These are phyloP conservation scores for Dipodascus geniculatus DNA, from an alignment of 805 yeast genomes.

Conservation along the genomic window DNA sequence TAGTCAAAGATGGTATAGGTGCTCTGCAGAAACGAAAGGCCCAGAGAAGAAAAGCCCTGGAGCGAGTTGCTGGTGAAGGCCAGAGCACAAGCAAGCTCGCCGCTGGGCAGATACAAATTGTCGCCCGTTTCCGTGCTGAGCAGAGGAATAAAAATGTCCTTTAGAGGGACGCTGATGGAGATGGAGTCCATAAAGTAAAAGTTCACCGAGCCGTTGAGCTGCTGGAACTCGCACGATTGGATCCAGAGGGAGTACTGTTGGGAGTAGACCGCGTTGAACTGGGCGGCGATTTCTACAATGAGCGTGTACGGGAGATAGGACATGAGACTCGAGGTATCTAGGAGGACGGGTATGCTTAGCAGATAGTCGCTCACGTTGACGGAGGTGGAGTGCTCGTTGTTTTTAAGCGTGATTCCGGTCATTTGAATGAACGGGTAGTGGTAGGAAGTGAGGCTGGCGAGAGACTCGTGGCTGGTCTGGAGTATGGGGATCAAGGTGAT, in stretches of 20 bases:
- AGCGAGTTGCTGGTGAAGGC: constrained; percentile 10
- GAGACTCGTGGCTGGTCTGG: neutral
- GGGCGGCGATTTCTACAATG: constrained; percentile 16
- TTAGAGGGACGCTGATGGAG: constrained; percentile 13
- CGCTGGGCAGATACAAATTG: constrained; percentile 7
- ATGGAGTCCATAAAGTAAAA: constrained; percentile 11
- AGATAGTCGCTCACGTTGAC: neutral
- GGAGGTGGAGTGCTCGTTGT: constrained; percentile 8
- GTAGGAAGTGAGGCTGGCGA: neutral
- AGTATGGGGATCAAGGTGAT: neutral
- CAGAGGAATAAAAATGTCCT: constrained; percentile 10
- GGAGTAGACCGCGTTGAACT: constrained; percentile 15
- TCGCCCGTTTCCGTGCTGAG: constrained; percentile 8
- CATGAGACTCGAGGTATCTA: constrained; percentile 13
- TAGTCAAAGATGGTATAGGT: constrained; percentile 16
- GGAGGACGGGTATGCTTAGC: constrained; percentile 11
- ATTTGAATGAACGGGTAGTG: neutral
- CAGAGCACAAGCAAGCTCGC: constrained; percentile 14
- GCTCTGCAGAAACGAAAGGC: constrained; percentile 10
- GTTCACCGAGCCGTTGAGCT: constrained; percentile 12
- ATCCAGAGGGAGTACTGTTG: constrained; percentile 13
- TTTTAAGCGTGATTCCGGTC: neutral
- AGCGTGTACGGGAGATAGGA: constrained; percentile 15
- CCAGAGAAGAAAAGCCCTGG: constrained; percentile 14
- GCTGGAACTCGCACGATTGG: constrained; percentile 14